Percentiles rank a stretch among this genome's conserved stretches.
These are phyloP conservation scores for Penicillium sumatraense DNA, from an alignment of 2,329 filamentous ascomycete species.

Conservation along the genomic window DNA sequence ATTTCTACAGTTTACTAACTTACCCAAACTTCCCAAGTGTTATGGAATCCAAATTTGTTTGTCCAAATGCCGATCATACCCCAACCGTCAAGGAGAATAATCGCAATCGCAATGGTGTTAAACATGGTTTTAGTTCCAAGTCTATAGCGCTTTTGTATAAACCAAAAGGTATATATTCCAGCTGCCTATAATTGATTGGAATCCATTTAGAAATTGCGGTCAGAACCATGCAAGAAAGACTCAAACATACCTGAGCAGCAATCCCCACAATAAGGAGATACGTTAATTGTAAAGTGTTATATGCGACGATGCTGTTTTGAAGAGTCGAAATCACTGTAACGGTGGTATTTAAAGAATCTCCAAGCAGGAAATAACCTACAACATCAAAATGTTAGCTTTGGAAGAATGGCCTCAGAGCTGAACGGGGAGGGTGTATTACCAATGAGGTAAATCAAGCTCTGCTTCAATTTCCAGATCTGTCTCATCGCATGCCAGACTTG, in stretches of 20 bases:
- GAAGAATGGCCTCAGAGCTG: background rate
- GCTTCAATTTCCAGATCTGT: constrained; percentile 68
- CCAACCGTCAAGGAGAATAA: constrained; percentile 63
- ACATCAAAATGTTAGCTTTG: background rate
- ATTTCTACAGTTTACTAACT: background rate
- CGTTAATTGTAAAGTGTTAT: constrained; percentile 67
- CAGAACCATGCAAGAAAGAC: no score
- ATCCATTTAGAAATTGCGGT: background rate
- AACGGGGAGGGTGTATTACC: constrained; percentile 42
- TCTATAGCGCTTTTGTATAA: constrained; percentile 62
- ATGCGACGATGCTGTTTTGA: constrained; percentile 68
- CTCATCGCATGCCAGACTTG: constrained; percentile 62
- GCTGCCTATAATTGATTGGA: constrained; percentile 39
- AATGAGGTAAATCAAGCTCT: constrained; percentile 68
- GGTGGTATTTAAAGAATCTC: constrained; percentile 72
- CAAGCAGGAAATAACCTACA: constrained; percentile 66
- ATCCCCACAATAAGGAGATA: constrained; percentile 71
- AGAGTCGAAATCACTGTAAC: constrained; percentile 70
- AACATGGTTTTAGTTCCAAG: constrained; percentile 72
- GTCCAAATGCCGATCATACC: constrained; percentile 65
- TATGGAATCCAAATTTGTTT: constrained; percentile 57
- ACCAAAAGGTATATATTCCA: constrained; percentile 67
- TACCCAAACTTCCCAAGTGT: constrained; percentile 59
- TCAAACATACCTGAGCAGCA: constrained; percentile 57
- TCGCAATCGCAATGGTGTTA: constrained; percentile 64